Percentiles rank a stretch among this genome's conserved stretches.
phyloP scores from a whole-genome alignment of 106 monocot genomes.

The Alisma plantagoaquatica region DNA sequence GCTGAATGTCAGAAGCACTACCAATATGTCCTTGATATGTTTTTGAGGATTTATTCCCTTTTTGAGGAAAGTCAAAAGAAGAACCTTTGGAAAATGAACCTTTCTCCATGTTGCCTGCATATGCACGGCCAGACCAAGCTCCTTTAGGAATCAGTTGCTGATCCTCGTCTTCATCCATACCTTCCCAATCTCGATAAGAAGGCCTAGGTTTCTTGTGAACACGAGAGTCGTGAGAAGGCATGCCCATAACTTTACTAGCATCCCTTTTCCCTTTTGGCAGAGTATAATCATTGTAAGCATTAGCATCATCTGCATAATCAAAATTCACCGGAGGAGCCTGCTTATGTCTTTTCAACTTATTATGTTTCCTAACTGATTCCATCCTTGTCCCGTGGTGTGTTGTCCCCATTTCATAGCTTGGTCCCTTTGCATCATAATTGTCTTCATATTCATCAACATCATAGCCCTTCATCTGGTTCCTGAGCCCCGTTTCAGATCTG shows the following conservation, averaged over 20 bases:
- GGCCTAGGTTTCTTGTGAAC: slow-evolving; percentile 18
- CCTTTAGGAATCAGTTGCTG: slow-evolving; percentile 5
- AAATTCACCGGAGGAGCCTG: background rate
- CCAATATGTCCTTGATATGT: too few relatives aligned
- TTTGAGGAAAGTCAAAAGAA: too few relatives aligned
- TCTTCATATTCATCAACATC: slow-evolving; percentile 15
- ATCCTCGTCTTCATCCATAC: background rate
- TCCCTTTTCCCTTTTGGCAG: slow-evolving; percentile 15
- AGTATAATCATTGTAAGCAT: background rate
- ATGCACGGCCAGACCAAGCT: slow-evolving; percentile 11
- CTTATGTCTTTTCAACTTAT: slow-evolving; percentile 12
- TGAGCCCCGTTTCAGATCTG: slow-evolving; percentile 3
- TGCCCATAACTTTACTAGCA: slow-evolving; percentile 30
- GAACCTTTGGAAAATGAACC: too few relatives aligned
- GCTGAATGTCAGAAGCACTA: too few relatives aligned
- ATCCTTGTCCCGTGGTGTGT: slow-evolving; percentile 4
- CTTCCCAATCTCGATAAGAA: slow-evolving; percentile 16
- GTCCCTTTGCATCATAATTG: slow-evolving; percentile 18
- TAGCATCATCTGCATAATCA: slow-evolving; percentile 11
- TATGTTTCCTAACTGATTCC: slow-evolving; percentile 31
- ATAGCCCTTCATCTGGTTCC: background rate
- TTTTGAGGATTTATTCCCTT: too few relatives aligned
- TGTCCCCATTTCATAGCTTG: slow-evolving; percentile 8
- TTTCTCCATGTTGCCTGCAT: too few relatives aligned
- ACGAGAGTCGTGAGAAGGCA: slow-evolving; percentile 31